Conservation (phyloP, 768 basidiomycete species). For the Collybia nuda region DNA sequence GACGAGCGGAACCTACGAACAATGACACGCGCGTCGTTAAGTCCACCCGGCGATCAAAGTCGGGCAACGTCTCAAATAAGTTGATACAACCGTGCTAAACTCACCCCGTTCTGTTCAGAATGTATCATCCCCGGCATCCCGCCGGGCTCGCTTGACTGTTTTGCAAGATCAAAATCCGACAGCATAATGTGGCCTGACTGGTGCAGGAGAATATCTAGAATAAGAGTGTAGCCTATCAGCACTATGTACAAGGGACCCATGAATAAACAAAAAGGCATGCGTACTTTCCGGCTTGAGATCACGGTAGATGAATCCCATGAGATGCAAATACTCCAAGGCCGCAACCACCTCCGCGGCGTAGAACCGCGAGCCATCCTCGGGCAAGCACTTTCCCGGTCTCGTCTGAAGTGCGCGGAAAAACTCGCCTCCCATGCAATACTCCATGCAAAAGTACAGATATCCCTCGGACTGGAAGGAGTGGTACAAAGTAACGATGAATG, state of each 20-base stretch:
- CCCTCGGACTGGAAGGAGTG: conserved; percentile 99
- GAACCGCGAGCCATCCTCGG: conserved; percentile 94
- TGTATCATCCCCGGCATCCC: conserved; percentile 87
- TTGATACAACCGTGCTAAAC: conserved; percentile 21
- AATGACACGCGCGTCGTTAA: background rate
- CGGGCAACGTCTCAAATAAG: background rate
- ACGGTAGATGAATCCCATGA: conserved; percentile 99
- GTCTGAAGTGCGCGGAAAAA: conserved; percentile 98
- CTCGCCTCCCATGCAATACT: conserved; percentile 99
- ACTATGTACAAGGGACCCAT: background rate
- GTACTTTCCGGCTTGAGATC: conserved; percentile 99
- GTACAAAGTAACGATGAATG: conserved; percentile 98
- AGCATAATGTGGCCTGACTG: conserved; percentile 99
- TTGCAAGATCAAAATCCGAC: conserved; percentile 98
- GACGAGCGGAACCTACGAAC: conserved; percentile 77
- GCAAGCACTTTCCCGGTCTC: conserved; percentile 92
- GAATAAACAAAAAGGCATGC: conserved; percentile 32
- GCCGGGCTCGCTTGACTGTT: conserved; percentile 86
- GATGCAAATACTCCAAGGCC: conserved; percentile 96
- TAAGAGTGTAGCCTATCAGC: background rate
- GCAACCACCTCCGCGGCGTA: conserved; percentile 99
- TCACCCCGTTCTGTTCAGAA: conserved; percentile 86
- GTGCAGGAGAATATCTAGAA: conserved; percentile 90
- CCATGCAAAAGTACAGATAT: conserved; percentile 98
- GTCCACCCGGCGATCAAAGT: conserved; percentile 9